phyloP scores from a whole-genome alignment of 192 early-diverging fungal genomes.

The Coemansia reversa region DNA sequence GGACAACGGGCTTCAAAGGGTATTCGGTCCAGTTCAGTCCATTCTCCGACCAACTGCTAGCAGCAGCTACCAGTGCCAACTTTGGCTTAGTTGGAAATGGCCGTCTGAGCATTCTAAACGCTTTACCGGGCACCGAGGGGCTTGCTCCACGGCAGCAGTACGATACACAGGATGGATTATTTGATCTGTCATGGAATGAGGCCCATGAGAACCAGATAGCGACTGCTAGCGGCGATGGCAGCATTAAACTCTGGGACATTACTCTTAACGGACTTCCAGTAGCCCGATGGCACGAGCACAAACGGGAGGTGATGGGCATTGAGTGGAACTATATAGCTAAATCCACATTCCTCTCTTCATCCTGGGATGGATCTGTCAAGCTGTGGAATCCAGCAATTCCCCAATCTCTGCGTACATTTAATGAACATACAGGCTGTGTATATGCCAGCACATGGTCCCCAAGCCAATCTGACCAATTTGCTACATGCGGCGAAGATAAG shows the following conservation, averaged over 20 bases:
- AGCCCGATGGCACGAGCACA: conserved; percentile 89
- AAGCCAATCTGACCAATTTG: conserved; percentile 70
- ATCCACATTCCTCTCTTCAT: conserved; percentile 83
- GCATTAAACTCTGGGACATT: conserved; percentile 92
- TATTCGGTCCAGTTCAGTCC: conserved; percentile 95
- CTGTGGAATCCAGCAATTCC: conserved; percentile 88
- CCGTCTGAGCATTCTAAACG: conserved; percentile 73
- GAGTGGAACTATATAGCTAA: conserved; percentile 94
- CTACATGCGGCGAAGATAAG: conserved; percentile 88
- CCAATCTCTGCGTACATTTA: conserved; percentile 76
- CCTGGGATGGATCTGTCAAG: conserved; percentile 95
- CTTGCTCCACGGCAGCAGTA: conserved; percentile 57
- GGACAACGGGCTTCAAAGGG: conserved; percentile 85
- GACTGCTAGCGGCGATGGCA: conserved; percentile 90
- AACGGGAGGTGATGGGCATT: conserved; percentile 89
- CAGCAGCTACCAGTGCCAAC: conserved; percentile 87
- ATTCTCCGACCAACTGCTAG: conserved; percentile 86
- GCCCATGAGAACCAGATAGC: conserved; percentile 91
- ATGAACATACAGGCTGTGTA: conserved; percentile 92
- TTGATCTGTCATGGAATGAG: conserved; percentile 95
- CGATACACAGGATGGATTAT: conserved; percentile 96
- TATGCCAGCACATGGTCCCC: conserved; percentile 89
- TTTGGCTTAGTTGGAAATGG: conserved; percentile 98
- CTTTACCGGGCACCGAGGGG: conserved; percentile 15
- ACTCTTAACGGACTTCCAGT: conserved; percentile 65